phyloP scores from a whole-genome alignment of 352 stramenopile species.

The Blastocystis hominis region DNA sequence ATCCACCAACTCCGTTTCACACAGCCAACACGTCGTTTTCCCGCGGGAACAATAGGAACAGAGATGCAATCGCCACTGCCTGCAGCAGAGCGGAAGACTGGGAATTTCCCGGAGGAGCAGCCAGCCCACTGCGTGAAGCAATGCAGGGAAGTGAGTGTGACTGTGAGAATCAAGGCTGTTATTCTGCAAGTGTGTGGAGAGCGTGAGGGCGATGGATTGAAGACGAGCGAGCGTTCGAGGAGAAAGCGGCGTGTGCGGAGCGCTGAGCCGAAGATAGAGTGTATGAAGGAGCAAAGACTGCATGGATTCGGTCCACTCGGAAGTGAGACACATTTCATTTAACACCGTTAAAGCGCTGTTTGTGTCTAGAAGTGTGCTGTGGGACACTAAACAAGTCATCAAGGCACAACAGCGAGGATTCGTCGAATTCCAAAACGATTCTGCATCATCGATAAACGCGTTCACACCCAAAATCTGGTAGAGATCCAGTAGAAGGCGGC shows the following conservation, averaged over 20 bases:
- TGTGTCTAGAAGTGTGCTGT: not conserved
- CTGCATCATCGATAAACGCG: not conserved
- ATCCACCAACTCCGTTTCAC: not conserved
- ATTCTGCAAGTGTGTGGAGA: not conserved
- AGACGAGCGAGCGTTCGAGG: not conserved
- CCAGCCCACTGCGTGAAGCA: not conserved
- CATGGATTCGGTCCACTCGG: not conserved
- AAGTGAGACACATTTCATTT: not conserved
- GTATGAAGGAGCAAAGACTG: not conserved
- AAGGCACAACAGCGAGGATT: not conserved
- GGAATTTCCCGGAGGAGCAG: not conserved
- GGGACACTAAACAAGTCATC: not conserved
- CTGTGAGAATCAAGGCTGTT: not conserved
- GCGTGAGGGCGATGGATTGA: not conserved
- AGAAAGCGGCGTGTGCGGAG: not conserved
- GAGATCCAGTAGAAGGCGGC: not conserved
- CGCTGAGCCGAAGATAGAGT: not conserved
- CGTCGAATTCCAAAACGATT: not conserved
- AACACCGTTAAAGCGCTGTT: not conserved
- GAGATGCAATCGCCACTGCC: not conserved
- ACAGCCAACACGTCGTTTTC: not conserved
- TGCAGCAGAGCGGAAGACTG: conserved; percentile 6
- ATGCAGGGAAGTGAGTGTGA: too few species aligned
- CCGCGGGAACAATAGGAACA: not conserved
- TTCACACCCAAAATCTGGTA: not conserved